phyloP scores from a whole-genome alignment of 2,329 filamentous ascomycete species.

The Orbilia brochopaga region DNA sequence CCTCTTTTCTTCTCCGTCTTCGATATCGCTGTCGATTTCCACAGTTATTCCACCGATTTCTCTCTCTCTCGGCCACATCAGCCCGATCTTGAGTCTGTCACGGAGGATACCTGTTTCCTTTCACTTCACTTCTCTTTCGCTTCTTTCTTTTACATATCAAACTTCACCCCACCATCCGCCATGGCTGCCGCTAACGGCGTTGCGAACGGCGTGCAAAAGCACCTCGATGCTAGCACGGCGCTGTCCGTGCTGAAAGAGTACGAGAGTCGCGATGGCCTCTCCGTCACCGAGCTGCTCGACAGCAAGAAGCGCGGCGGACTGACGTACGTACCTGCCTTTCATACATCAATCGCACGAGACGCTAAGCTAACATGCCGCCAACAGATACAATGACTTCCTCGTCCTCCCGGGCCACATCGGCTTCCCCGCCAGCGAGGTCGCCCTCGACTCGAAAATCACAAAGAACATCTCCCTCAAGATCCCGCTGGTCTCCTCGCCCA shows the following conservation, averaged over 20 bases:
- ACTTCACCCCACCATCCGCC: slow-evolving; percentile 58
- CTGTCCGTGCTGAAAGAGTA: slow-evolving; percentile 83
- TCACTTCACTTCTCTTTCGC: slow-evolving; percentile 2
- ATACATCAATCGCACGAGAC: neutral
- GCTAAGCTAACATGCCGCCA: neutral
- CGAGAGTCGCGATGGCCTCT: slow-evolving; percentile 79
- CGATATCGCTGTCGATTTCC: slow-evolving; percentile 59
- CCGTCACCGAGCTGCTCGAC: slow-evolving; percentile 84
- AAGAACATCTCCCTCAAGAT: slow-evolving; percentile 96
- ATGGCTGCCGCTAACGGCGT: slow-evolving; percentile 78
- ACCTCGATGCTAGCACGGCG: slow-evolving; percentile 70
- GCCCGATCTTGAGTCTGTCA: slow-evolving; percentile 19
- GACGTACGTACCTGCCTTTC: slow-evolving; percentile 69
- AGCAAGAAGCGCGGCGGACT: slow-evolving; percentile 89
- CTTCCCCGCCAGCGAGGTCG: slow-evolving; percentile 88
- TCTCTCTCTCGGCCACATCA: slow-evolving; percentile 36
- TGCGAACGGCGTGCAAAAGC: slow-evolving; percentile 62
- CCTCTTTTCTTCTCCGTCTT: slow-evolving; percentile 62
- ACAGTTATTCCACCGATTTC: slow-evolving; percentile 53
- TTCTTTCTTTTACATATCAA: slow-evolving; percentile 44
- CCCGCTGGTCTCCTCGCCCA: slow-evolving; percentile 94
- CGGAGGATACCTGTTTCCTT: slow-evolving; percentile 24
- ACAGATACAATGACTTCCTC: slow-evolving; percentile 81
- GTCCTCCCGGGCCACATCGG: slow-evolving; percentile 96
- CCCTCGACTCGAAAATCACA: slow-evolving; percentile 87